phyloP scores from a whole-genome alignment of 139 green algal species.

The Marvania coccoides region DNA sequence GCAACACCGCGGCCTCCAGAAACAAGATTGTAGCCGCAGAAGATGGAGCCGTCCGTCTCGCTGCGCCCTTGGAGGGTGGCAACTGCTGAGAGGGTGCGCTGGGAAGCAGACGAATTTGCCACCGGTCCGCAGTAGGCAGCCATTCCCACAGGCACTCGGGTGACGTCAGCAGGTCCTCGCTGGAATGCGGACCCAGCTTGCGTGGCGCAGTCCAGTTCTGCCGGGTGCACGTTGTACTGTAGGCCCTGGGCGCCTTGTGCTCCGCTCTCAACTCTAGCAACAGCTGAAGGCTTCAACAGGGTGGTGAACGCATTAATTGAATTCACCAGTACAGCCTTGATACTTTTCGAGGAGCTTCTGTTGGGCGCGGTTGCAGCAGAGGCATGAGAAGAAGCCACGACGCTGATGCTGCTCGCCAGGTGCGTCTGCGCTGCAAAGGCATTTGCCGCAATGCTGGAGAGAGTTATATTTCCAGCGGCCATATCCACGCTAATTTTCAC shows the following conservation, averaged over 20 bases:
- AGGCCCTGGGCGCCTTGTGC: background rate
- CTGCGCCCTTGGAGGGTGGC: background rate
- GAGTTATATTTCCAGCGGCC: background rate
- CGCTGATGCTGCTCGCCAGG: background rate
- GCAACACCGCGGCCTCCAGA: background rate
- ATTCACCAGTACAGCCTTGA: too few species aligned
- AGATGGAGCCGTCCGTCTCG: background rate
- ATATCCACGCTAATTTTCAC: background rate
- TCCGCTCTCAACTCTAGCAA: background rate
- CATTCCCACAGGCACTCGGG: background rate
- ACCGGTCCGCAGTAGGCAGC: background rate
- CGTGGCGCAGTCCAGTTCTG: conserved; percentile 8
- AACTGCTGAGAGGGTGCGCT: background rate
- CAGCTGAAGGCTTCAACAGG: too few species aligned
- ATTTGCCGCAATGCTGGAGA: background rate
- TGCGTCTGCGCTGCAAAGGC: background rate
- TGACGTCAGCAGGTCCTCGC: background rate
- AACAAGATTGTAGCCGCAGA: background rate
- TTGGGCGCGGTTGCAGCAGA: too few species aligned
- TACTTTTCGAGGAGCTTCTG: too few species aligned
- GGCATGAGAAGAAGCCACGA: too few species aligned
- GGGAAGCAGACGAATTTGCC: background rate
- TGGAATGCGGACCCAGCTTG: conserved; percentile 3
- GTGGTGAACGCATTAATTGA: too few species aligned
- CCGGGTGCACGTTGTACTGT: conserved; percentile 12